Evolutionary conservation across 176 grass and related monocot species (phyloP).

Genomic region (maize (Zea mays)): DNA sequence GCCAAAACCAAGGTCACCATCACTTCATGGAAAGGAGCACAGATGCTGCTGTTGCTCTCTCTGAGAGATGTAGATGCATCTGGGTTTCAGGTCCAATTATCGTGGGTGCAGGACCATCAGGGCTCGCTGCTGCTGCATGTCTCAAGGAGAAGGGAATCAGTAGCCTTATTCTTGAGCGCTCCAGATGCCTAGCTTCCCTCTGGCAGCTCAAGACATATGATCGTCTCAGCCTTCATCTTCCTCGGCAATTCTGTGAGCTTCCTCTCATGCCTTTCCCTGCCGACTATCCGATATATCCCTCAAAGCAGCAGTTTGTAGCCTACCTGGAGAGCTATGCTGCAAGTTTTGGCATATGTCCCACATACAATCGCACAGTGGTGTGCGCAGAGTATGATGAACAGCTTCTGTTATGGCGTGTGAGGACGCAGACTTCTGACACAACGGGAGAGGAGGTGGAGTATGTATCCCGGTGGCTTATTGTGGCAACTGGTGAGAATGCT

Average conservation of each 20-base stretch:
- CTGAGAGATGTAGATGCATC: slow-evolving; percentile 41
- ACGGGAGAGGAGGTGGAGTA: slow-evolving; percentile 53
- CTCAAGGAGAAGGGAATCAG: slow-evolving; percentile 68
- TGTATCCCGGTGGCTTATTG: slow-evolving; percentile 73
- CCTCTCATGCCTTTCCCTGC: slow-evolving; percentile 83
- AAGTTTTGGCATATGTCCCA: slow-evolving; percentile 63
- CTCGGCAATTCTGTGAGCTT: slow-evolving; percentile 94
- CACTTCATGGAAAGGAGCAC: slow-evolving; percentile 31
- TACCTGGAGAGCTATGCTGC: slow-evolving; percentile 81
- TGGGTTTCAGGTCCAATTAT: slow-evolving; percentile 66
- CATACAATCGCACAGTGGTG: slow-evolving; percentile 65
- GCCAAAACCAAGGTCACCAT: slow-evolving; percentile 44
- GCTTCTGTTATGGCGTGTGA: slow-evolving; percentile 58
- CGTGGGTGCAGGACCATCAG: slow-evolving; percentile 94
- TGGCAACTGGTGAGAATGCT: slow-evolving; percentile 90
- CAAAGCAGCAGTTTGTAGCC: slow-evolving; percentile 79
- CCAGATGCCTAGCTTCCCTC: slow-evolving; percentile 78
- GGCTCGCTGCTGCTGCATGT: slow-evolving; percentile 85
- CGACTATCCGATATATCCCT: slow-evolving; percentile 71
- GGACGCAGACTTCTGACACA: slow-evolving; percentile 17
- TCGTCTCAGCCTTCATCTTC: slow-evolving; percentile 93
- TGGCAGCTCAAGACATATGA: slow-evolving; percentile 93
- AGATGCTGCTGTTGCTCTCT: slow-evolving; percentile 23
- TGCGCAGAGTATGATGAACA: slow-evolving; percentile 60
- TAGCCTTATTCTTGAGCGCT: slow-evolving; percentile 86